phyloP scores from a whole-genome alignment of 371 early-diverging fungal species.

The Mortierella sp. region DNA sequence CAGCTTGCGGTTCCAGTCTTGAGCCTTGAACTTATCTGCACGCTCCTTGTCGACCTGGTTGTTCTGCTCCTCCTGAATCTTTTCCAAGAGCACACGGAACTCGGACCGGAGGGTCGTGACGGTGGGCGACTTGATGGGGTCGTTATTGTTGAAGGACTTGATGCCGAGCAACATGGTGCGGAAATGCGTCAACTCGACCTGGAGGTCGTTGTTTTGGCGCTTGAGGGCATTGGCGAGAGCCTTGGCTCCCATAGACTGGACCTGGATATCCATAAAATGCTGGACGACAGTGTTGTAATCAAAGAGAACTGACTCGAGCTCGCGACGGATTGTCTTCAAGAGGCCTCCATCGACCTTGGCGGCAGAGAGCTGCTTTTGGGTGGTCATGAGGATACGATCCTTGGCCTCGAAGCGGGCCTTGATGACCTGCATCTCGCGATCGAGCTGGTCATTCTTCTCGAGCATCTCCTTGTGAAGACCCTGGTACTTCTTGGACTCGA shows the following conservation, averaged over 20 bases:
- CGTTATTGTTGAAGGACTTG: conserved; percentile 60
- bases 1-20: conserved; percentile 59
- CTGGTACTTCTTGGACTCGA: conserved; percentile 54
- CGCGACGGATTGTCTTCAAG: conserved; percentile 54
- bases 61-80: conserved; percentile 55
- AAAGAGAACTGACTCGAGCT: conserved; percentile 54
- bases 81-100: conserved; percentile 52
- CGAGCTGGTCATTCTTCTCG: conserved; percentile 48
- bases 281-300: conserved; percentile 59
- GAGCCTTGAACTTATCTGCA: conserved; percentile 42
- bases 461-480: conserved; percentile 52
- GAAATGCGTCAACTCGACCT: conserved; percentile 49
- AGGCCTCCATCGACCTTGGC: conserved; percentile 55
- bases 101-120: conserved; percentile 53
- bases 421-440: conserved; percentile 47
- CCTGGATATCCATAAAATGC: conserved; percentile 59
- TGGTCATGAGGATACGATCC: conserved; percentile 52
- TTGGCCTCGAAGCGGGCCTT: conserved; percentile 58
- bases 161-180: conserved; percentile 55
- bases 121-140: conserved; percentile 56
- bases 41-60: conserved; percentile 45
- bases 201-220: conserved; percentile 49
- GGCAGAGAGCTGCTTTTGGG: conserved; percentile 51
- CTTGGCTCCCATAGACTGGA: conserved; percentile 56
- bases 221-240: conserved; percentile 48